Percentiles rank a stretch among this genome's conserved stretches.
Conservation (phyloP, 805 yeast species). For the Wickerhamia fluorescens region DNA sequence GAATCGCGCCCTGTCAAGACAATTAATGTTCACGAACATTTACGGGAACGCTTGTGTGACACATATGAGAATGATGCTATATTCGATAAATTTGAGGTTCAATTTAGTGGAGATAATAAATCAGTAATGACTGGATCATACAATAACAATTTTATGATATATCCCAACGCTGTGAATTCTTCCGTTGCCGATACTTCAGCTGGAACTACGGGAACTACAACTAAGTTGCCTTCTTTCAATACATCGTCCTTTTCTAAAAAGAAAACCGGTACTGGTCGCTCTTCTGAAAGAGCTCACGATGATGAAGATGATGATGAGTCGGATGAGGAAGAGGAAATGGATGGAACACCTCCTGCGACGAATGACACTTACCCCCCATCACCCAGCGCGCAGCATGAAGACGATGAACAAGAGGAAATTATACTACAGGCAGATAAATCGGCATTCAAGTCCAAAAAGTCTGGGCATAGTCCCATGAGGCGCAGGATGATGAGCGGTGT, state of each 20-base stretch:
- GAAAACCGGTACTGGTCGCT: constrained; percentile 6
- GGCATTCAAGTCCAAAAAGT: constrained; percentile 80
- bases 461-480: constrained; percentile 38
- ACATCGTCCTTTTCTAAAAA: constrained; percentile 5
- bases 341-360: constrained; percentile 19
- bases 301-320: constrained; percentile 41
- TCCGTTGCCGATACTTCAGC: constrained; percentile 1
- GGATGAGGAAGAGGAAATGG: constrained; percentile 14
- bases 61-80: constrained; percentile 98
- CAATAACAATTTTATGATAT: constrained; percentile 94
- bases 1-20: constrained; percentile 91
- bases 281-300: constrained; percentile 10
- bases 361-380: constrained; percentile 23
- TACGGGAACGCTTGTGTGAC: constrained; percentile 89
- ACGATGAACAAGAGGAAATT: constrained; percentile 48
- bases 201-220: constrained; percentile 1
- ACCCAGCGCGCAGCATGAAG: constrained; percentile 25
- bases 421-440: constrained; percentile 96
- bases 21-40: constrained; percentile 90
- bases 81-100: constrained; percentile 96
- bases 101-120: constrained; percentile 86
- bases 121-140: constrained; percentile 96
- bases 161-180: constrained; percentile 68
- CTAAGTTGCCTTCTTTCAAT: constrained; percentile 9
- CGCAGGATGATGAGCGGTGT: constrained; percentile 45